These are phyloP conservation scores for Aphanomyces euteiches DNA, from an alignment of 352 stramenopile species.

Conservation along the genomic window DNA sequence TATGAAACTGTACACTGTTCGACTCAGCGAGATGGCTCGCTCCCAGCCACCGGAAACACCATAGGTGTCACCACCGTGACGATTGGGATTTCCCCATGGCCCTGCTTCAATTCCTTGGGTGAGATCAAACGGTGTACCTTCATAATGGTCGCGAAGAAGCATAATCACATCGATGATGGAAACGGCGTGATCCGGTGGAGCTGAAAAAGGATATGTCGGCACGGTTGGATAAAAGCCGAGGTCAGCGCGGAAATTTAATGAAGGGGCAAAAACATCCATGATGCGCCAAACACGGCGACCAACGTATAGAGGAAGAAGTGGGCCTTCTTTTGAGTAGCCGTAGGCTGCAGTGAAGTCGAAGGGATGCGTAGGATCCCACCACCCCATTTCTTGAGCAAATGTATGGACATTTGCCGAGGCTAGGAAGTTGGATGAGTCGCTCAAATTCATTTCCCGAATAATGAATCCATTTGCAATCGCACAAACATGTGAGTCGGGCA, in stretches of 20 bases:
- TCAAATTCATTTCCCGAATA: constrained; percentile 84
- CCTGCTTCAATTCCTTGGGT: constrained; percentile 78
- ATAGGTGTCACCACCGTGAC: constrained; percentile 61
- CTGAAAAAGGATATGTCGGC: constrained; percentile 83
- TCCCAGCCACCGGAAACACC: constrained; percentile 73
- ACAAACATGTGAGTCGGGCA: constrained; percentile 86
- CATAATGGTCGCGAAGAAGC: constrained; percentile 86
- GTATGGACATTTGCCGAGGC: constrained; percentile 80
- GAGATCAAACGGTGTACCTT: constrained; percentile 87
- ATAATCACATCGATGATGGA: constrained; percentile 69
- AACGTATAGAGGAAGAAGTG: constrained; percentile 62
- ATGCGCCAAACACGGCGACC: constrained; percentile 87
- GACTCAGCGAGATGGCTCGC: constrained; percentile 88
- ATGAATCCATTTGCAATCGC: constrained; percentile 91
- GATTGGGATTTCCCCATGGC: constrained; percentile 86
- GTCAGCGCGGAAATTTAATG: constrained; percentile 64
- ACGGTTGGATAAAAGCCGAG: constrained; percentile 45
- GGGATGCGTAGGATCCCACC: constrained; percentile 58
- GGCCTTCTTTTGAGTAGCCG: constrained; percentile 55
- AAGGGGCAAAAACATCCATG: constrained; percentile 74
- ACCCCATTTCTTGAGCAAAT: constrained; percentile 79
- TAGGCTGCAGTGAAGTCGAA: constrained; percentile 77
- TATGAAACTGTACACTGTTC: constrained; percentile 85
- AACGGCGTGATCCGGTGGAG: constrained; percentile 66
- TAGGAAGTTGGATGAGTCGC: constrained; percentile 76